Evolutionary conservation across 164 flowering plant genomes (phyloP), one percentile per base, ranked within the genome.

Genomic region (Kalanchoe fedtschenkoi): DNA sequence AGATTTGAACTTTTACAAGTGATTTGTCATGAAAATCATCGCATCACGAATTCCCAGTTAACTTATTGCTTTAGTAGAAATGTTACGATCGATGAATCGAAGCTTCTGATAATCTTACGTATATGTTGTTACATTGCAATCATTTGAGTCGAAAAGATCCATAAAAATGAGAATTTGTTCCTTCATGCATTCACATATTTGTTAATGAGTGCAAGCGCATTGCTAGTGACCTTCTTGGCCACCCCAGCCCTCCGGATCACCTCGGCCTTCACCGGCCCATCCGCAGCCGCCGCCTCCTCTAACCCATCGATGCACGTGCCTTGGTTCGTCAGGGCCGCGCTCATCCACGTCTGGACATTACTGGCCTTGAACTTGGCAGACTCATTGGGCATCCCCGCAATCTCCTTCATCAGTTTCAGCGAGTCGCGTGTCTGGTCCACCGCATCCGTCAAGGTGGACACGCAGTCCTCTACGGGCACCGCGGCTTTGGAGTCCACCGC

Each of bases 271-370:
- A 76, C 15, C 16, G 78, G 63, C 2, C 71, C 76, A 6, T 77
- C 82, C 0, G 46, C 24, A 24, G 74, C 89, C 6, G 46, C 24
- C 29, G 74, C 89, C 6, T 70, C 88, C 32, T 78, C 75, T 34
- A 91, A 83, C 24, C 91, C 95, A 64, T 91, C 98, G 43, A 78
- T 72, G 55, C 98, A 91, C 67, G 95, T 87, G 64, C 80, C 89
- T 78, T 89, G 86, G 69, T 87, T 81, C 19, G 95, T 85, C 37
- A 89, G 66, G 5, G 93, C 96, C 0, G 98, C 95, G 70, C 98
- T 91, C 91, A 91, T 82, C 96, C 96, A 91, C 71, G 98, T 91
- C 86, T 87, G 84, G 63, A 87, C 91, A 69, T 92, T 84, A 65
- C 83, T 76, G 81, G 84, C 72, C 76, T 69, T 84, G 51, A 85